A percentile compares a stretch with the other conserved stretches of the same genome.
Evolutionary conservation across 176 grass and related monocot genomes (phyloP).

Genomic region (Musa itinerans): DNA sequence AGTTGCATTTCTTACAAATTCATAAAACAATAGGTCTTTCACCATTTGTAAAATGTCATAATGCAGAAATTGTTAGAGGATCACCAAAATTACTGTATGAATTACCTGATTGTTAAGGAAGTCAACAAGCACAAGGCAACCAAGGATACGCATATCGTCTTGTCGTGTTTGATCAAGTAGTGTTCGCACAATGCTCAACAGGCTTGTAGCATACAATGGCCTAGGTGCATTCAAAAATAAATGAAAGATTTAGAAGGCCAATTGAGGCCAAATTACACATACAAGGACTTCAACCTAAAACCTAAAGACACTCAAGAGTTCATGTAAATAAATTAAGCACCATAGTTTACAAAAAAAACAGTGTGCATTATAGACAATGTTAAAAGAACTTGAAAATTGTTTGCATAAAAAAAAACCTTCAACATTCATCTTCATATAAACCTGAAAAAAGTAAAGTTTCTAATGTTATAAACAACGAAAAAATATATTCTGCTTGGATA

Average conservation of each 20-base stretch:
- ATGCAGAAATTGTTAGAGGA: not conserved
- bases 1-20: not conserved
- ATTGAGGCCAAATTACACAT: not conserved
- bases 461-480: not conserved
- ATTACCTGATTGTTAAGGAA: conserved; percentile 82
- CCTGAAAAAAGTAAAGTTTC: too few relatives aligned
- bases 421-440: not conserved
- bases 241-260: conserved; percentile 2
- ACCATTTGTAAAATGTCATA: not conserved
- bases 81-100: not conserved
- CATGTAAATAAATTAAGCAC: not conserved
- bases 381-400: not conserved
- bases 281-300: not conserved
- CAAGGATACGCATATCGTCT: conserved; percentile 57
- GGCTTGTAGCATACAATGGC: conserved; percentile 75
- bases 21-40: not conserved
- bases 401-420: not conserved
- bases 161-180: conserved; percentile 72
- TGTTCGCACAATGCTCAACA: conserved; percentile 54
- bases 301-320: not conserved
- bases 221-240: conserved; percentile 34
- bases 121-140: conserved; percentile 80
- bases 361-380: not conserved
- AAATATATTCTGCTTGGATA: not conserved
- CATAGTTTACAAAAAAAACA: not conserved